Evolutionary conservation across 768 basidiomycete genomes (phyloP), one percentile per base, ranked within the genome.

Genomic region (Termitomyces sp.): DNA sequence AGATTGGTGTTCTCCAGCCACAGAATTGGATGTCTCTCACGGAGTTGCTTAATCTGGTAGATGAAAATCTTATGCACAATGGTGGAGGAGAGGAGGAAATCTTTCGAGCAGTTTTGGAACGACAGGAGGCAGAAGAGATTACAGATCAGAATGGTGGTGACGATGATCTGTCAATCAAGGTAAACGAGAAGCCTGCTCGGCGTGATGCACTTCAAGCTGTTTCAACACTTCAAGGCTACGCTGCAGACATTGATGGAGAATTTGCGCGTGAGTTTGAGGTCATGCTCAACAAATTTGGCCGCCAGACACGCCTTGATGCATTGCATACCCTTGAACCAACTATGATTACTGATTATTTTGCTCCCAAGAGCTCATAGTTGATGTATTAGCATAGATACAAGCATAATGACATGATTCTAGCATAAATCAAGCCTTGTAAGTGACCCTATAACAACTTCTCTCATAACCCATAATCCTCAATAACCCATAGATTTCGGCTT

Each of bases 201-300:
- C 32, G 20, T 15, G 57, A 62, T 46, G 56, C 47, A 45, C 61
- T 62, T 48, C 11, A 15, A 40, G 61, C 61, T 45, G 15, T 25
- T 25, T 25, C 25, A 25, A 25, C 25, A 25, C 25, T 25, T 25
- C 25, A 51, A 17, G 37, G 12, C 7, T 58, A 62, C 38, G 32
- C 58, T 15, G 17, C 40, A 4, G 49, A 62, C 61, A 51, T 62
- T 11, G 40, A 62, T 43, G 43, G 58, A 9, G 42, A 56, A 25
- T 57, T 62, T 51, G 61, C 56, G 20, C 53, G 47, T 20, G 50
- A 63, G 45, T 47, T 63, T 11, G 47, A 63, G 46, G 29, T 38
- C 12, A 40, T 63, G 29, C 29, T 63, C 2, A 52, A 8, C 2
- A 36, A 10, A 14, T 63, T 63, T 50, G 36, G 57, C 4, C 46